phyloP scores from a whole-genome alignment of 331 rosid species.

The Quercus phellos region DNA sequence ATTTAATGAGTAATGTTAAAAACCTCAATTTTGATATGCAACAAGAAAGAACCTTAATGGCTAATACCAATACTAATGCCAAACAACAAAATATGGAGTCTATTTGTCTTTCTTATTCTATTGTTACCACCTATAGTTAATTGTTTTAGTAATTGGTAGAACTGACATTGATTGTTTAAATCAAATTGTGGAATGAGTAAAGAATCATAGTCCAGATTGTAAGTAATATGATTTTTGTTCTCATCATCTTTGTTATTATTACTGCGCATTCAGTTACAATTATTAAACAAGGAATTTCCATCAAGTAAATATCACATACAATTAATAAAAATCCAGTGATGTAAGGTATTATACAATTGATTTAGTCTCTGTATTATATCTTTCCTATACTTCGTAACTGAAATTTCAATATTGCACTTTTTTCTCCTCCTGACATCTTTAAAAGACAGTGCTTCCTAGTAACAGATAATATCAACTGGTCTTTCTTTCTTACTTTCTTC shows the following conservation, averaged over 20 bases:
- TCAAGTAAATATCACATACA: too few relatives aligned
- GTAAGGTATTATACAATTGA: neutral
- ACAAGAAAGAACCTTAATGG: neutral
- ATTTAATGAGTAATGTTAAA: too few relatives aligned
- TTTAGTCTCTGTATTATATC: neutral
- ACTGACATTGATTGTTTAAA: neutral
- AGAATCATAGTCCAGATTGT: too few relatives aligned
- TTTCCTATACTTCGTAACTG: neutral
- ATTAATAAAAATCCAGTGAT: too few relatives aligned
- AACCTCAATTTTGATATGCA: neutral
- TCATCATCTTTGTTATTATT: neutral
- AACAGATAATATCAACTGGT: slow-evolving; percentile 14
- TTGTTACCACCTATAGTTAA: neutral
- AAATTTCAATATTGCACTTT: neutral
- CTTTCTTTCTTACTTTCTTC: neutral
- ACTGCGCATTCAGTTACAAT: neutral
- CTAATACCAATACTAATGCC: neutral
- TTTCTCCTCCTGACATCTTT: neutral
- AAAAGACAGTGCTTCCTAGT: neutral
- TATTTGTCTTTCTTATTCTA: neutral
- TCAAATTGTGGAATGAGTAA: neutral
- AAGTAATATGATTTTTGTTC: too few relatives aligned
- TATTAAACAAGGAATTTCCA: too few relatives aligned
- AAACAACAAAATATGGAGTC: neutral
- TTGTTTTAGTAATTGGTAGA: neutral